A percentile compares a stretch with the other conserved stretches of the same genome.
Evolutionary conservation across 805 yeast genomes (phyloP).

Genomic region (Wickerhamia fluorescens): DNA sequence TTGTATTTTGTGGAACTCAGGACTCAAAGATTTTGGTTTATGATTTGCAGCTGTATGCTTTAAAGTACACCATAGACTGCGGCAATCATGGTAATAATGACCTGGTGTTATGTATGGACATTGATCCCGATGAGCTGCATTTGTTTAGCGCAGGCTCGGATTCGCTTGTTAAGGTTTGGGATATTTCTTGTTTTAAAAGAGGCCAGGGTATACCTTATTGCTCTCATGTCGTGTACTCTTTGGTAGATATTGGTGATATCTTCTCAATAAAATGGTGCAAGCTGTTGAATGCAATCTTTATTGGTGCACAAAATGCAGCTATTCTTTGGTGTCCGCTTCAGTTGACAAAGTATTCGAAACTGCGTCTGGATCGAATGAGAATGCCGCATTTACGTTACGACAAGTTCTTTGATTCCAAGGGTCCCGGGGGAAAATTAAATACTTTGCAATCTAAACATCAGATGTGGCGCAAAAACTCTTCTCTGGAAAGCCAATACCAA

Average conservation of each 20-base stretch:
- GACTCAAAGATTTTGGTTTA: slow-evolving; percentile 70
- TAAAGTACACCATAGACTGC: slow-evolving; percentile 35
- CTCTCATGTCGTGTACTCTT: slow-evolving; percentile 71
- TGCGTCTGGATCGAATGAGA: slow-evolving; percentile 13
- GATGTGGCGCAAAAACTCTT: slow-evolving; percentile 9
- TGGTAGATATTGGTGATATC: slow-evolving; percentile 88
- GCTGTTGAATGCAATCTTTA: slow-evolving; percentile 51
- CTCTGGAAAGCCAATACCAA: slow-evolving; percentile 8
- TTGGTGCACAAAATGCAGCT: slow-evolving; percentile 92
- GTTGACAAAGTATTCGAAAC: slow-evolving; percentile 1
- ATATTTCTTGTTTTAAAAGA: slow-evolving; percentile 31
- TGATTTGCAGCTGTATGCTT: slow-evolving; percentile 59
- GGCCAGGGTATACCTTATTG: slow-evolving; percentile 18
- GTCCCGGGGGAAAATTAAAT: slow-evolving; percentile 61
- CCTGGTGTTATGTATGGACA: slow-evolving; percentile 64
- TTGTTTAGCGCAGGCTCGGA: slow-evolving; percentile 87
- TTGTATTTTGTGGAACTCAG: slow-evolving; percentile 86
- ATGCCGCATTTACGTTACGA: slow-evolving; percentile 60
- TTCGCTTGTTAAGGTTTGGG: slow-evolving; percentile 84
- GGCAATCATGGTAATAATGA: slow-evolving; percentile 54
- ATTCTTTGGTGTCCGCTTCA: slow-evolving; percentile 57
- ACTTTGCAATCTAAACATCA: slow-evolving; percentile 22
- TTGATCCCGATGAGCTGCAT: slow-evolving; percentile 45
- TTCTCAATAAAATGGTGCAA: slow-evolving; percentile 74
- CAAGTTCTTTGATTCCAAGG: slow-evolving; percentile 83